phyloP scores from a whole-genome alignment of 2,329 filamentous ascomycete genomes.

The Cercospora citrullina region DNA sequence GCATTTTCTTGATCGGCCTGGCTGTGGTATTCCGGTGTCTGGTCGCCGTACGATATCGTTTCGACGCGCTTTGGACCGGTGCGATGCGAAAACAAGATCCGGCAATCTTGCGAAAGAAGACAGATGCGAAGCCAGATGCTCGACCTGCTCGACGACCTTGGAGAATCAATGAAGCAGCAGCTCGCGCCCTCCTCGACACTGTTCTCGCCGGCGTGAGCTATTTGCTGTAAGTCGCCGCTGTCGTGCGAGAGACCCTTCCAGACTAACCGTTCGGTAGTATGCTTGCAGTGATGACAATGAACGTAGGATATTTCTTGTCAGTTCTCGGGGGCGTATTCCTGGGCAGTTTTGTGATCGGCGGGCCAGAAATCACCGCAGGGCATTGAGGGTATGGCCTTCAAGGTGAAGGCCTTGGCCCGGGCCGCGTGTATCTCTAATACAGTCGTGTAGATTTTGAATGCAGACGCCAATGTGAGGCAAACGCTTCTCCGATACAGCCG shows the following conservation, averaged over 20 bases:
- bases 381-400: neutral
- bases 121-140: neutral
- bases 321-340: slow-evolving; percentile 73
- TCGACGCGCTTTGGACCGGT: slow-evolving; percentile 53
- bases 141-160: neutral
- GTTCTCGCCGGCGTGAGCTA: slow-evolving; percentile 73
- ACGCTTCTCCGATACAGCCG: neutral
- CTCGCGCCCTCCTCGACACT: slow-evolving; percentile 68
- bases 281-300: slow-evolving; percentile 86
- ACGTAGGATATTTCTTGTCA: slow-evolving; percentile 78
- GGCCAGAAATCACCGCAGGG: neutral
- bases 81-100: neutral
- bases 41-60: slow-evolving; percentile 24
- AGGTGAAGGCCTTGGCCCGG: no score
- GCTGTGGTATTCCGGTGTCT: slow-evolving; percentile 64
- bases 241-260: neutral
- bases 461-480: neutral
- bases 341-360: slow-evolving; percentile 47
- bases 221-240: slow-evolving; percentile 64
- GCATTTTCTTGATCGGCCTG: slow-evolving; percentile 82
- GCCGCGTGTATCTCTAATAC: neutral
- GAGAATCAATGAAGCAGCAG: neutral
- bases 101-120: neutral
- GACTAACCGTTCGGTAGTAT: slow-evolving; percentile 57
- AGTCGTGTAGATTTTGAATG: neutral